A percentile compares a stretch with the other conserved stretches of the same genome.
Conservation (phyloP, 805 yeast species). For the Monosporozyma siamensis region DNA sequence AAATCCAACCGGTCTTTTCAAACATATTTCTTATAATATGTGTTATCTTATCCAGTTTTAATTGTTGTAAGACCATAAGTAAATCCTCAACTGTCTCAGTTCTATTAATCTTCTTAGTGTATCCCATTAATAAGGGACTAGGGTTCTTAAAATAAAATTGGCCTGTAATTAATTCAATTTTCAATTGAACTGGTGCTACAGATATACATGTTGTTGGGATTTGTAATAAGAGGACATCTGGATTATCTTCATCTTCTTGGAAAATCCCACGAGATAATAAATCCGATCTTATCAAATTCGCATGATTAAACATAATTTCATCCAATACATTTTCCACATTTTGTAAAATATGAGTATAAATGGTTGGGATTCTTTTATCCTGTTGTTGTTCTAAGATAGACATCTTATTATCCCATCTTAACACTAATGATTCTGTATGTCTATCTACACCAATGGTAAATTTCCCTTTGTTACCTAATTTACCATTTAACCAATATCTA, state of each 20-base stretch:
- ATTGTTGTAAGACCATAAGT: constrained; percentile 20
- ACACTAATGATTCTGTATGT: constrained; percentile 16
- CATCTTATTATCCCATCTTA: constrained; percentile 26
- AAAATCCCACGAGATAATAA: constrained; percentile 23
- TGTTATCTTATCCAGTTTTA: constrained; percentile 27
- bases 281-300: constrained; percentile 26
- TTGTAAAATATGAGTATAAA: constrained; percentile 18
- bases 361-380: constrained; percentile 13
- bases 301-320: constrained; percentile 30
- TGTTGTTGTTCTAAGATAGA: constrained; percentile 5
- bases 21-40: constrained; percentile 28
- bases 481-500: constrained; percentile 29
- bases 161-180: constrained; percentile 28
- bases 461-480: constrained; percentile 23
- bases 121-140: constrained; percentile 21
- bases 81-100: constrained; percentile 21
- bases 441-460: constrained; percentile 26
- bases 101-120: constrained; percentile 23
- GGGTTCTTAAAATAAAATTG: constrained; percentile 27
- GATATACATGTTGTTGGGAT: constrained; percentile 29
- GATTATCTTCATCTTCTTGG: constrained; percentile 26
- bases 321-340: constrained; percentile 27
- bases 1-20: constrained; percentile 30
- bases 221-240: constrained; percentile 24
- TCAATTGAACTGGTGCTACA: constrained; percentile 25